These are phyloP conservation scores for Yarrowia sp. DNA, from an alignment of 805 yeast genomes.

Conservation along the genomic window DNA sequence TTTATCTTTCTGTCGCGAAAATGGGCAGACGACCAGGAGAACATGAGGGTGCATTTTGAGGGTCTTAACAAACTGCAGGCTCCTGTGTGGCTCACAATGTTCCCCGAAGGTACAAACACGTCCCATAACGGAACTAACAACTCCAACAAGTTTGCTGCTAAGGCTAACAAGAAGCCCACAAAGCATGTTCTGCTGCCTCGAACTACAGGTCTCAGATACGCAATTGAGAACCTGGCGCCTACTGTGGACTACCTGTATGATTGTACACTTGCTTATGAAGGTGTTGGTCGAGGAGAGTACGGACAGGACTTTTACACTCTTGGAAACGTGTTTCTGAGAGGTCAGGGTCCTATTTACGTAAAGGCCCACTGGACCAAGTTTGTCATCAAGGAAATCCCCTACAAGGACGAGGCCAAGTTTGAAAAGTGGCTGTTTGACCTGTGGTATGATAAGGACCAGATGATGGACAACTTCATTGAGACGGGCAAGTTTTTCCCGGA, in stretches of 20 bases:
- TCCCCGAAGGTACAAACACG: slow-evolving; percentile 93
- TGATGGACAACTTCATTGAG: slow-evolving; percentile 47
- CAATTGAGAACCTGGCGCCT: slow-evolving; percentile 51
- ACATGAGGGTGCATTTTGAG: slow-evolving; percentile 54
- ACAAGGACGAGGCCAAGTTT: slow-evolving; percentile 53
- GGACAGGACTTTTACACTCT: slow-evolving; percentile 79
- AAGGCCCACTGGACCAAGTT: slow-evolving; percentile 63
- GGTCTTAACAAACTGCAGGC: slow-evolving; percentile 49
- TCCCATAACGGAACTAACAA: slow-evolving; percentile 61
- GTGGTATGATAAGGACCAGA: slow-evolving; percentile 77
- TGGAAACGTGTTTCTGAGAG: slow-evolving; percentile 59
- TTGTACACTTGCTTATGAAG: slow-evolving; percentile 78
- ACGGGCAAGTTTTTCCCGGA: slow-evolving; percentile 24
- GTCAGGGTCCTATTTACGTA: slow-evolving; percentile 67
- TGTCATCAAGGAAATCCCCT: slow-evolving; percentile 62
- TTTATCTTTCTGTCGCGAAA: slow-evolving; percentile 81
- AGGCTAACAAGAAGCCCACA: slow-evolving; percentile 45
- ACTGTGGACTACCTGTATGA: slow-evolving; percentile 61
- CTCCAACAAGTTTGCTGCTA: slow-evolving; percentile 57
- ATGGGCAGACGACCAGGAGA: slow-evolving; percentile 74
- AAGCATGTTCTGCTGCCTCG: slow-evolving; percentile 78
- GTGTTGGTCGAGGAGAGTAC: slow-evolving; percentile 55
- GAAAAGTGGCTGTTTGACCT: slow-evolving; percentile 69
- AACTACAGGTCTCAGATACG: slow-evolving; percentile 70
- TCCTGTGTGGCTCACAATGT: slow-evolving; percentile 69